phyloP scores from a whole-genome alignment of 2,329 filamentous ascomycete species.

The Tolypocladium pustulatum region DNA sequence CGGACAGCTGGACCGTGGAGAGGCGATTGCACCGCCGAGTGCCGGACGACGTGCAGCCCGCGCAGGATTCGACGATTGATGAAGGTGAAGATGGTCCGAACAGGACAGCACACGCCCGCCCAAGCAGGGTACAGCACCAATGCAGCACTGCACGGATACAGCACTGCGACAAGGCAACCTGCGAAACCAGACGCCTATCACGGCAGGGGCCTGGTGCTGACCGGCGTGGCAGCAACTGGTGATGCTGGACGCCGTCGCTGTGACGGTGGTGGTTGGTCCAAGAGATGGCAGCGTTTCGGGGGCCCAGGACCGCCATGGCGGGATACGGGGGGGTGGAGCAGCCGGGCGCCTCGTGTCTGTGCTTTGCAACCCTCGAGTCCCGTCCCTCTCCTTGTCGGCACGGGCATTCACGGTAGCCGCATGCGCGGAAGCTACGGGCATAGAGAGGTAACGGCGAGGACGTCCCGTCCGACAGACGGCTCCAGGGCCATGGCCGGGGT shows the following conservation, averaged over 20 bases:
- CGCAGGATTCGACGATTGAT: neutral
- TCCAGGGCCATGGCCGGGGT: neutral
- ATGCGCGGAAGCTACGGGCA: neutral
- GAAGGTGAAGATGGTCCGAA: neutral
- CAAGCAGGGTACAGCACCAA: neutral
- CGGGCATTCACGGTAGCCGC: neutral
- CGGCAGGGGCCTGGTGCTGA: neutral
- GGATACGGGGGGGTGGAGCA: neutral
- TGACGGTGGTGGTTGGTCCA: neutral
- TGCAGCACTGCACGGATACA: neutral
- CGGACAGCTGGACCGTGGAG: neutral
- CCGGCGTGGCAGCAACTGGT: neutral
- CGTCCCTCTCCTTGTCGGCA: neutral
- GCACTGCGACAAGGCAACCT: neutral
- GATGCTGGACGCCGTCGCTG: neutral
- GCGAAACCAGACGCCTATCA: neutral
- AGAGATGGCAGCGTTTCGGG: neutral
- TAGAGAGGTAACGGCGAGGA: neutral
- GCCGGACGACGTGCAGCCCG: neutral
- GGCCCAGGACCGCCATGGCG: constrained; percentile 1
- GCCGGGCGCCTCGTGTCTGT: neutral
- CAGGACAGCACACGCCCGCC: neutral
- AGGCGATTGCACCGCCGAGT: neutral
- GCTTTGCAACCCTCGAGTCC: too few relatives aligned
- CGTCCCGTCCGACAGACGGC: neutral